Evolutionary conservation across 2,329 filamentous ascomycete species (phyloP).

Genomic region (Verticillium alfalfae): DNA sequence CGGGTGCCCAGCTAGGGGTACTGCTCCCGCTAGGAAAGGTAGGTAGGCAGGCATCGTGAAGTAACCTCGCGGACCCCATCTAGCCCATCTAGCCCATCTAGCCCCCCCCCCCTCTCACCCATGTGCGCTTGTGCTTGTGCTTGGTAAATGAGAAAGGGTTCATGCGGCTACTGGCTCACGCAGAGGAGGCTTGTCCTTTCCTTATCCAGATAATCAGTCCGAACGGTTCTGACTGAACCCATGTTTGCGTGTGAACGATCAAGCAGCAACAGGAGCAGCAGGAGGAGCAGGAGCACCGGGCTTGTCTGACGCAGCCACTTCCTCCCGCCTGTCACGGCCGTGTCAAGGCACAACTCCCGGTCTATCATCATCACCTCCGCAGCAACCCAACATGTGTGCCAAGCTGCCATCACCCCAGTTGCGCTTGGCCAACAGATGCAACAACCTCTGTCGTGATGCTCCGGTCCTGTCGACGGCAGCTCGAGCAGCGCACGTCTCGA

Average conservation of each 20-base stretch:
- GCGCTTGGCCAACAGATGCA: neutral
- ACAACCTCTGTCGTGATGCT: neutral
- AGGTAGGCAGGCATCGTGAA: neutral
- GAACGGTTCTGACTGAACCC: neutral
- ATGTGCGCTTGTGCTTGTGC: neutral
- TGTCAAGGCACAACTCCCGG: neutral
- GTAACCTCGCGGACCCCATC: neutral
- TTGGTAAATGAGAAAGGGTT: neutral
- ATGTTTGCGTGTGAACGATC: neutral
- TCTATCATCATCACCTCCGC: neutral
- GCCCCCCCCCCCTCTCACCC: neutral
- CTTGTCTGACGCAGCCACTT: neutral
- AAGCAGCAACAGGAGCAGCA: neutral
- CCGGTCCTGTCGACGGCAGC: neutral
- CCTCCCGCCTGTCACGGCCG: neutral
- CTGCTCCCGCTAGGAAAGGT: neutral
- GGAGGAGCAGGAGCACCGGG: neutral
- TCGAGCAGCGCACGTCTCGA: neutral
- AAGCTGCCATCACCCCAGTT: neutral
- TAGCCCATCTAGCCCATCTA: neutral
- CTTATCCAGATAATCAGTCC: neutral
- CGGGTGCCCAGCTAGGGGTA: neutral
- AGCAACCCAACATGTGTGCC: neutral
- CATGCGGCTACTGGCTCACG: constrained; percentile 1
- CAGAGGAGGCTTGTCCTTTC: neutral